These are phyloP conservation scores for Fraxinus velutina DNA, from an alignment of 305 asterid genomes.

Conservation along the genomic window DNA sequence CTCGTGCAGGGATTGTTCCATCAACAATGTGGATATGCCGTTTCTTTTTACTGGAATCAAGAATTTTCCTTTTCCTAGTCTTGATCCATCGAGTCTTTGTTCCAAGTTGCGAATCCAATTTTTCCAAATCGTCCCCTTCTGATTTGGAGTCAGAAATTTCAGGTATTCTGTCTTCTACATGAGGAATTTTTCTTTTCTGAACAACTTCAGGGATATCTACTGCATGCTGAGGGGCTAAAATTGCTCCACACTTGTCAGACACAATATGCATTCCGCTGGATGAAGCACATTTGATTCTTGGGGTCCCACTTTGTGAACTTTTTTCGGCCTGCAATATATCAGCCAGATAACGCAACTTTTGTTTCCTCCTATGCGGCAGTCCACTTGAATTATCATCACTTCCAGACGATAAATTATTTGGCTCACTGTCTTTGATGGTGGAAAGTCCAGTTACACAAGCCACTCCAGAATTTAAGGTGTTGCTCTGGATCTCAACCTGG, in stretches of 20 bases:
- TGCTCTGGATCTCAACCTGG: not conserved
- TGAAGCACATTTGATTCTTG: constrained; percentile 22
- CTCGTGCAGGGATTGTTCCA: constrained; percentile 14
- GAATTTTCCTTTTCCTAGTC: constrained; percentile 30
- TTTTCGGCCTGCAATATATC: constrained; percentile 45
- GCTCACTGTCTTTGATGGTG: constrained; percentile 18
- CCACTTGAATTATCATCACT: constrained; percentile 27
- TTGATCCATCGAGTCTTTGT: constrained; percentile 23
- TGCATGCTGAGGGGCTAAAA: constrained; percentile 18
- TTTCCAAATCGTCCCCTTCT: constrained; percentile 24
- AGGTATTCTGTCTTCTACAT: constrained; percentile 35
- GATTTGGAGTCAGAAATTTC: constrained; percentile 32
- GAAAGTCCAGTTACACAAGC: constrained; percentile 11
- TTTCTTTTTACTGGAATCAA: constrained; percentile 24
- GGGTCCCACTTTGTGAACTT: constrained; percentile 18
- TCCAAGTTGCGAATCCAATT: constrained; percentile 11
- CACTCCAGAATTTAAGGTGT: not conserved
- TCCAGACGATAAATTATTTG: constrained; percentile 33
- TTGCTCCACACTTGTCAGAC: constrained; percentile 28
- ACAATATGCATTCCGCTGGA: constrained; percentile 24
- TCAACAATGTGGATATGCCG: constrained; percentile 22
- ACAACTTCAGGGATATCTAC: constrained; percentile 12
- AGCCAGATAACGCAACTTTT: constrained; percentile 51
- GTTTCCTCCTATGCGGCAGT: constrained; percentile 33
- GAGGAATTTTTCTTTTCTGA: constrained; percentile 34